Evolutionary conservation across 108 stramenopile species (phyloP), one percentile per base, ranked within the genome.

Genomic region (Fistulifera pelliculosa): DNA sequence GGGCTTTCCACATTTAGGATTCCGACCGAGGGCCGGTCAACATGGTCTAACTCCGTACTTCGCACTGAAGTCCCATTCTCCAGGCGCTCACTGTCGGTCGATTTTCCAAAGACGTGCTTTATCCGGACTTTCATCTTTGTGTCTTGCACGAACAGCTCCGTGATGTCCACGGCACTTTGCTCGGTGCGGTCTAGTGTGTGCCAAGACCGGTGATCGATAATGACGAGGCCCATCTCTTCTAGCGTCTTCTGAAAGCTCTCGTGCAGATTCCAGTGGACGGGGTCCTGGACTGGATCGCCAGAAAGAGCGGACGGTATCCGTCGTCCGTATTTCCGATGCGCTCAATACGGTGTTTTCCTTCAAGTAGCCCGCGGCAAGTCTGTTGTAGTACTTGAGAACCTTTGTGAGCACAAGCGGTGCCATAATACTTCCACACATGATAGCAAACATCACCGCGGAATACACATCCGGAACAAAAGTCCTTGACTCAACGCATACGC

Each of bases 401-500:
- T 27, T 53, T 26, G 66, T 19, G 2, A 77, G 52, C 25, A 70
- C 42, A 25, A 74, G 62, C 1, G 73, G 68, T 19, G 57, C 56
- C 19, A 64, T 60, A 14, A 71, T 65, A 23, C 67, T 59, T 12
- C 55, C 51, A 13, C 71, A 39, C 15, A 76, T 47, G 11, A 76
- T 61, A 12, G 75, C 75, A 40, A 62, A 69, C 8, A 76, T 58
- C 23, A 76, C 64, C 11, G 67, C 52, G 15, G 66, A 41, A 49
- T 76, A 76, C 18, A 60, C 43, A 21, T 64, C 35, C 4, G 51
- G 42, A 39, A 43, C 56, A 38, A 72, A 66, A 76, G 53, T 17
- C 70, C 75, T 64, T 76, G 53, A 18, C 67, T 67, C 13, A 76
- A 22, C 14, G 70, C 66, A 71, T 65, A 76, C 0, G 68, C 61